Evolutionary conservation across 2,329 filamentous ascomycete species (phyloP).

Genomic region (Claviceps capensis): DNA sequence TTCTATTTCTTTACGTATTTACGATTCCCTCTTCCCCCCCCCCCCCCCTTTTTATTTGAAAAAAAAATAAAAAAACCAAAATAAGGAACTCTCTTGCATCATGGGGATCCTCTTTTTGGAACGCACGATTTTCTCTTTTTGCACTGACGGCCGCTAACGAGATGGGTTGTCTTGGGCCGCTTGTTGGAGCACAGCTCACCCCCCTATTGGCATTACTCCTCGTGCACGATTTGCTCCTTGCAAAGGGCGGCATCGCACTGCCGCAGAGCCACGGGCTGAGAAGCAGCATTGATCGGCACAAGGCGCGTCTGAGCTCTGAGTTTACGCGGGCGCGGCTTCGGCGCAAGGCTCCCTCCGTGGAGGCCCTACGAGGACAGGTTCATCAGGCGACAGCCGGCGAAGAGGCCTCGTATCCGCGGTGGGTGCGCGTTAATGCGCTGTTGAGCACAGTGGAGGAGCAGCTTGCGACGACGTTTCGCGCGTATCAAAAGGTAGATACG

Average conservation of each 20-base stretch:
- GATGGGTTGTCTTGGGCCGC: background rate
- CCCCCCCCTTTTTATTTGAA: background rate
- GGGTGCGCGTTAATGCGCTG: slow-evolving; percentile 78
- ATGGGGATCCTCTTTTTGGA: too few relatives aligned
- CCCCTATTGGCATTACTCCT: slow-evolving; percentile 70
- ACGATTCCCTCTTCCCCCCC: too few relatives aligned
- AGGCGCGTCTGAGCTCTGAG: slow-evolving; percentile 65
- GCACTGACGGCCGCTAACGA: slow-evolving; percentile 1
- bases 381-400: slow-evolving; percentile 34
- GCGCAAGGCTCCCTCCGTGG: slow-evolving; percentile 53
- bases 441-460: slow-evolving; percentile 58
- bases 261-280: slow-evolving; percentile 68
- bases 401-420: slow-evolving; percentile 59
- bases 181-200: slow-evolving; percentile 45
- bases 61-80: background rate
- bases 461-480: slow-evolving; percentile 58
- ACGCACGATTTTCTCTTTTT: too few relatives aligned
- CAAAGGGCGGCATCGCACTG: slow-evolving; percentile 71
- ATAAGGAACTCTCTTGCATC: too few relatives aligned
- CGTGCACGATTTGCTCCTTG: slow-evolving; percentile 71
- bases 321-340: slow-evolving; percentile 67
- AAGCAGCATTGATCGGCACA: slow-evolving; percentile 64
- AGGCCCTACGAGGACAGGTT: slow-evolving; percentile 48
- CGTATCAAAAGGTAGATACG: slow-evolving; percentile 40
- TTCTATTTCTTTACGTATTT: too few relatives aligned